Base-by-base conservation (phyloP, 495 filamentous ascomycete species). In the Podospora conica region DNA sequence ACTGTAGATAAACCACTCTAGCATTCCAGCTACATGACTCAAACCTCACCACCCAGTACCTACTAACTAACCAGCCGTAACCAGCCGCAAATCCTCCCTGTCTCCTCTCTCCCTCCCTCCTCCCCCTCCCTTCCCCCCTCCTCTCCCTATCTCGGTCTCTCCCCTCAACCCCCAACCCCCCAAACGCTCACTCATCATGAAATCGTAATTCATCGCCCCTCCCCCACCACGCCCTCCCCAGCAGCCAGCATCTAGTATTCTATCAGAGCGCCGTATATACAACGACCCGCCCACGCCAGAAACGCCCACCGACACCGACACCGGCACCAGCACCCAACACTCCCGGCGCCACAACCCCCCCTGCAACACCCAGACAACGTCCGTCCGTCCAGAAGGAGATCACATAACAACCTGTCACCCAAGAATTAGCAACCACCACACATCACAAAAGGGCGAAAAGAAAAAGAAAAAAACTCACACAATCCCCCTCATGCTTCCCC, bases 401-500 rank as follows among this genome's bases (percentile, higher is more conserved):
- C 56, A 74, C 69, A 74, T 74, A 18, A 70, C 66, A 66, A 73
- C 64, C 70, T 73, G 22, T 21, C 18, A 8, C 21, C 2, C 0
- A n/a, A 48, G 6, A 2, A 8, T 48, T n/a, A 48, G 58, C 58
- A 33, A 21, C 18, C 27, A 29, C 6, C 20, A 12, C 21, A 55
- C 58, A 61, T 61, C 28, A 63, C n/a, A 22, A 55, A 24, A 3
- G 3, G 9, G 18, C 1, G 53, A 11, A 6, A 56, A n/a, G n/a
- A 9, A 18, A 58, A 18, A 64, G 55, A 12, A 40, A 20, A 48
- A 53, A 25, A 76, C 93, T 86, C 88, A 97, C 95, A 77, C 95
- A 98, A 76, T 98, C 94, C 67, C 84, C 84, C 33, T 96, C 90
- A 66, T 89, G 84, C 75, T 91, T 90, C 28, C 82, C 87, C 69